Percentiles rank a stretch among this genome's conserved stretches.
phyloP scores from a whole-genome alignment of 1,139 yeast genomes.

The Nakaseomyces uthaithaninus region DNA sequence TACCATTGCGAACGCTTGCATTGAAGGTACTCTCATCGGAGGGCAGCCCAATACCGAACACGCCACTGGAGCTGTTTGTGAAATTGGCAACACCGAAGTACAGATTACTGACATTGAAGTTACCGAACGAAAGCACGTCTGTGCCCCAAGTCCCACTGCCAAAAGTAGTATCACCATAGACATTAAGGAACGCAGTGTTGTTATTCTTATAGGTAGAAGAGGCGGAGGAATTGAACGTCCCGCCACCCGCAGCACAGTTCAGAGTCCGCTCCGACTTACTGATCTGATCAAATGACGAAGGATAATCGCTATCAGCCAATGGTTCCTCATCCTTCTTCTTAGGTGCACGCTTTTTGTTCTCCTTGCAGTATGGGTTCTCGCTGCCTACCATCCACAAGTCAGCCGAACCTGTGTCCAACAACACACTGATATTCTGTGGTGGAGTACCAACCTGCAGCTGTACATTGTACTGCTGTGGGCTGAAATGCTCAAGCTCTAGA shows the following conservation, averaged over 20 bases:
- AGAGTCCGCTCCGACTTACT: neutral
- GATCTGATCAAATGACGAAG: neutral
- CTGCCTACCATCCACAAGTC: too few species aligned
- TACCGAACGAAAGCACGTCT: slow-evolving; percentile 37
- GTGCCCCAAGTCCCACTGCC: slow-evolving; percentile 54
- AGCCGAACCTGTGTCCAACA: too few species aligned
- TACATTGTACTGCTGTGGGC: too few species aligned
- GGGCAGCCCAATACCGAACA: slow-evolving; percentile 50
- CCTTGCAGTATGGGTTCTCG: too few species aligned
- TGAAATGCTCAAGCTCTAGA: too few species aligned
- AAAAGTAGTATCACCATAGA: slow-evolving; percentile 51
- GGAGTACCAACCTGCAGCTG: too few species aligned
- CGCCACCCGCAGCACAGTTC: slow-evolving; percentile 26
- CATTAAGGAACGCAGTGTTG: slow-evolving; percentile 39
- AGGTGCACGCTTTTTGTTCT: neutral
- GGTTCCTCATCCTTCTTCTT: neutral
- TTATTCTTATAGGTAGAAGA: slow-evolving; percentile 41
- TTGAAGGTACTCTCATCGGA: slow-evolving; percentile 39
- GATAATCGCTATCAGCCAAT: neutral
- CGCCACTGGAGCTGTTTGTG: slow-evolving; percentile 45
- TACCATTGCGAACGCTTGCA: slow-evolving; percentile 4
- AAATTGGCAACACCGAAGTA: slow-evolving; percentile 50
- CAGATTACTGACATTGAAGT: slow-evolving; percentile 34
- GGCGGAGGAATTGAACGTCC: slow-evolving; percentile 40
- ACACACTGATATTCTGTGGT: too few species aligned